Evolutionary conservation across 306 rosid genomes (phyloP), one percentile per base, ranked within the genome.

Genomic region (Prosopis cineraria): DNA sequence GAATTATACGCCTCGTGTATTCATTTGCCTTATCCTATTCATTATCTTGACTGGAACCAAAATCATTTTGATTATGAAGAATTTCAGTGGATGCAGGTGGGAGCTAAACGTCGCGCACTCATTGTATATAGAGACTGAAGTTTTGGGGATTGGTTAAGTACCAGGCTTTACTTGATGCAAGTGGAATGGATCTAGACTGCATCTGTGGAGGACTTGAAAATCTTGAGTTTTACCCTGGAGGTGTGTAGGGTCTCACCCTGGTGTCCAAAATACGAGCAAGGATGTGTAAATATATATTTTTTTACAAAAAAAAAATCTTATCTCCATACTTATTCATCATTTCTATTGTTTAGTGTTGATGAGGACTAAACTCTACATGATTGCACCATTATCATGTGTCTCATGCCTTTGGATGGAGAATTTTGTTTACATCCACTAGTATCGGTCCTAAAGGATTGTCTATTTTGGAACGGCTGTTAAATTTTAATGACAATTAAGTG

Each of bases 61-160:
- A 25, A 29, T 24, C 47, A 37, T 79, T 39, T 75, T 79, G 74
- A 79, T 66, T 68, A 17, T 30, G 72, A 65, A 40, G 20, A 5
- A 70, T 55, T 66, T 71, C 87, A 74, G 84, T 76, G 84, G 80
- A 76, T 72, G 90, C 88, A 81, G 90, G 84, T 79, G 84, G 79
- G 80, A 84, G 88, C 76, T 87, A 70, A 78, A 37, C 0, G 0
- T 29, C 0, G 16, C 34, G 66, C 36, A 20, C 25, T 41, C 25
- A 9, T 41, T 11, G 40, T 20, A 9, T 1, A n/a, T 27, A 5
- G 2, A 37, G 62, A 24, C 33, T 14, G 64, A 56, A 5, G n/a
- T 66, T 13, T 20, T 6, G 48, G 6, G 39, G 24, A 33, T 12
- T 63, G 52, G 39, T 62, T 75, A 68, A 76, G 76, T 34, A 17